Percentiles rank a stretch among this genome's conserved stretches.
Conservation (phyloP, 192 early-diverging fungal genomes). For the Coemansia sp. region DNA sequence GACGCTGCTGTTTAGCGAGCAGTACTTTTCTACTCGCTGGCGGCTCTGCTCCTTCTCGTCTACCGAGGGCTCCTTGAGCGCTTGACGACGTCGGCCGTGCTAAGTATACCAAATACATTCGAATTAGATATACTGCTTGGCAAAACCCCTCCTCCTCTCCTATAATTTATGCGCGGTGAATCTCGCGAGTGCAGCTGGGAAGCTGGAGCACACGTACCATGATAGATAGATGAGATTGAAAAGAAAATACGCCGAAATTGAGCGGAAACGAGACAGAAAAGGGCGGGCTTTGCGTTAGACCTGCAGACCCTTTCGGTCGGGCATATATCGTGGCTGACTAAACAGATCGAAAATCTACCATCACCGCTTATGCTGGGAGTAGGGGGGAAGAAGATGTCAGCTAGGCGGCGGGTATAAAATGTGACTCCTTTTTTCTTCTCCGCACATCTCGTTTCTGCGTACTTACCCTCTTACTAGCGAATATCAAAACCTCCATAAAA, state of each 20-base stretch:
- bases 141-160: too few relatives aligned
- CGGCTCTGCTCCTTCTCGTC: constrained; percentile 34
- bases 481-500: too few relatives aligned
- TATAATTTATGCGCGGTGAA: too few relatives aligned
- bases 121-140: too few relatives aligned
- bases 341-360: neutral
- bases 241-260: constrained; percentile 25
- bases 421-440: neutral
- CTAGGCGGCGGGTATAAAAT: neutral
- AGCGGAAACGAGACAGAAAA: neutral
- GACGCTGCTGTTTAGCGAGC: constrained; percentile 33
- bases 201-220: neutral
- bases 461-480: too few relatives aligned
- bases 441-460: neutral
- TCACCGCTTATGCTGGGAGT: neutral
- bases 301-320: too few relatives aligned
- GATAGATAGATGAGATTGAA: constrained; percentile 17
- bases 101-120: constrained; percentile 20
- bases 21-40: constrained; percentile 45
- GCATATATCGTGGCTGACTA: neutral
- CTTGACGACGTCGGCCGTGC: constrained; percentile 47
- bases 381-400: too few relatives aligned
- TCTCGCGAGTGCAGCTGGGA: neutral
- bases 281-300: too few relatives aligned
- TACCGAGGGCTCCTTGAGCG: constrained; percentile 22